Evolutionary conservation across 2,329 filamentous ascomycete species (phyloP).

Genomic region (Cordyceps javanica): DNA sequence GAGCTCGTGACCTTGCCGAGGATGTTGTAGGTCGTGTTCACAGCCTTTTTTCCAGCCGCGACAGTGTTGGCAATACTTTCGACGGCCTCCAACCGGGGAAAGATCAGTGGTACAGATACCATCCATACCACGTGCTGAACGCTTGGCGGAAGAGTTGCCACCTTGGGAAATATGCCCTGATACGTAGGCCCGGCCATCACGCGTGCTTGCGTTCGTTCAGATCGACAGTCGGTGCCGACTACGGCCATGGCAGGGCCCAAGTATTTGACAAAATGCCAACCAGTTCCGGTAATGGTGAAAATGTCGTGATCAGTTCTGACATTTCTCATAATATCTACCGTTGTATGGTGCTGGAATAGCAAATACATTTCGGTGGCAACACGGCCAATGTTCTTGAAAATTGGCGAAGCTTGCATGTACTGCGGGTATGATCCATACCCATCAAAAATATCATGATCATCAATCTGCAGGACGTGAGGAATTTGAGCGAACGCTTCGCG

Average conservation of each 20-base stretch:
- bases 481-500: conserved; percentile 97
- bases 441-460: conserved; percentile 98
- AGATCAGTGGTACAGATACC: conserved; percentile 83
- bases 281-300: conserved; percentile 93
- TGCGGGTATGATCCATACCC: conserved; percentile 96
- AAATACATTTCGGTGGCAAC: conserved; percentile 97
- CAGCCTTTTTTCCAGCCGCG: conserved; percentile 90
- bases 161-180: conserved; percentile 93
- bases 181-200: conserved; percentile 96
- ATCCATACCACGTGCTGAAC: conserved; percentile 98
- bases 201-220: conserved; percentile 81
- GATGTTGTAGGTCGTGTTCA: conserved; percentile 94
- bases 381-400: conserved; percentile 97
- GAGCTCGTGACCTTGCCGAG: conserved; percentile 92
- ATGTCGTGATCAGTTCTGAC: conserved; percentile 83
- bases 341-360: conserved; percentile 97
- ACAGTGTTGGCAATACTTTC: conserved; percentile 89
- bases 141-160: conserved; percentile 81
- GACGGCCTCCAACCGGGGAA: conserved; percentile 84
- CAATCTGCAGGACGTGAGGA: conserved; percentile 84
- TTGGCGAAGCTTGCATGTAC: conserved; percentile 95
- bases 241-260: conserved; percentile 86
- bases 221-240: conserved; percentile 84
- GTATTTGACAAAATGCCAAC: conserved; percentile 98
- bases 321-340: conserved; percentile 84